Evolutionary conservation across 2,329 filamentous ascomycete genomes (phyloP).

Genomic region (Dothideomycetes sp.): DNA sequence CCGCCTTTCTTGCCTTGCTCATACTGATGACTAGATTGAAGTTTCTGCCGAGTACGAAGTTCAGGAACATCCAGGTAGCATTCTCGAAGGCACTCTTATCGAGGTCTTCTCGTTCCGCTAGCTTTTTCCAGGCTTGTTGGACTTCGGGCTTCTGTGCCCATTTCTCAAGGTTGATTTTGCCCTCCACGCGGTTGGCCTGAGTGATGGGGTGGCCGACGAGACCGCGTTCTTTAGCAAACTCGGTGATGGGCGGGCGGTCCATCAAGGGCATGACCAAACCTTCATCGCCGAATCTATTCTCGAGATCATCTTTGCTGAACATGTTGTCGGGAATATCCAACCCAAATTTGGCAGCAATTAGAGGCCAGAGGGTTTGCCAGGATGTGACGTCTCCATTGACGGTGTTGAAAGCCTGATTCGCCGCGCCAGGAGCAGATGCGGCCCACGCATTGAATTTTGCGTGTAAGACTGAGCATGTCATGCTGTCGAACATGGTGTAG

Average conservation of each 20-base stretch:
- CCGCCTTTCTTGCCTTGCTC: constrained; percentile 38
- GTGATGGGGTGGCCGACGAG: neutral
- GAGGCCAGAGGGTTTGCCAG: constrained; percentile 38
- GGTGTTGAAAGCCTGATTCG: constrained; percentile 36
- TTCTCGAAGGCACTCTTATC: constrained; percentile 30
- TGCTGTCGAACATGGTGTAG: constrained; percentile 25
- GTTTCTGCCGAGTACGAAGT: constrained; percentile 35
- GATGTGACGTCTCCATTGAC: constrained; percentile 34
- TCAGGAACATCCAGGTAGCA: constrained; percentile 38
- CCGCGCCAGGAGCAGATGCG: constrained; percentile 25
- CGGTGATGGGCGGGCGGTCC: constrained; percentile 1
- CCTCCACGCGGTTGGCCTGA: constrained; percentile 23
- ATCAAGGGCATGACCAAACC: constrained; percentile 5
- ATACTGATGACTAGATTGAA: constrained; percentile 35
- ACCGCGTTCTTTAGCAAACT: constrained; percentile 1
- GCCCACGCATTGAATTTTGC: constrained; percentile 27
- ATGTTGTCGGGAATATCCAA: constrained; percentile 21
- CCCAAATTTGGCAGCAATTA: constrained; percentile 29
- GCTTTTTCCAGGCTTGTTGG: constrained; percentile 30
- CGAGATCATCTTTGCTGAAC: constrained; percentile 6
- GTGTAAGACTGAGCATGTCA: constrained; percentile 22
- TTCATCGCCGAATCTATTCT: constrained; percentile 5
- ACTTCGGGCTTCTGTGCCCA: constrained; percentile 34
- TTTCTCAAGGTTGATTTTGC: constrained; percentile 36
- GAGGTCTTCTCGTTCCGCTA: constrained; percentile 29